Evolutionary conservation across 2,329 filamentous ascomycete genomes (phyloP), one percentile per base, ranked within the genome.

Genomic region (Botrytis medusae): DNA sequence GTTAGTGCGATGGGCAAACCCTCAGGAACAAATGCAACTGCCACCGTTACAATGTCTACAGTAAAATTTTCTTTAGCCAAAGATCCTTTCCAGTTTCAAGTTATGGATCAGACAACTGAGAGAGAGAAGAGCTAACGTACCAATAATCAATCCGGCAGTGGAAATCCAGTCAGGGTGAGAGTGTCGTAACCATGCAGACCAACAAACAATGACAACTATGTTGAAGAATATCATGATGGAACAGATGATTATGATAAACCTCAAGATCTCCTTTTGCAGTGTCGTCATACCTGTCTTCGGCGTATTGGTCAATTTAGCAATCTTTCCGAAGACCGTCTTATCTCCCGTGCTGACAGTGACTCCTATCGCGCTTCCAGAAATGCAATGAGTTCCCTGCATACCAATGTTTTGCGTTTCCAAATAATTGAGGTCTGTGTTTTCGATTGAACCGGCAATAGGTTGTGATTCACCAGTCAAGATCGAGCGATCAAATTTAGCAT

Each of bases 381-480:
- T 89, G 76, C 91, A 93, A 79, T 94, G 91, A 0, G 92, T 93
- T 37, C 92, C 92, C 79, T 93, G 91, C n/a, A 94, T 85, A 40
- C 91, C 92, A 72, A 94, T 92, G 76, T 90, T 91, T 63, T 88
- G 87, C 5, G 92, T 94, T 80, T 94, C 92, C 51, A 94, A 87
- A 78, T 92, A 93, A 81, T 94, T 94, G 59, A 86, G 84, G 77
- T 93, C 91, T 0, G 89, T 91, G 0, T 86, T 87, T 25, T 92
- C 86, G 25, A 91, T 85, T 0, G 88, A 87, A 4, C 87, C 91
- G 6, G 87, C 82, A 22, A 93, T 82, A 1, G 91, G 90, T 18
- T 87, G 83, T 1, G 91, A 90, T 84, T 92, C 90, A 65, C 90
- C 90, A 42, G 91, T 94, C n/a, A 94, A 83, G 42, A 94, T 91